Conservation (phyloP, 1,284 basidiomycete genomes). For the Leccinum holopus region DNA sequence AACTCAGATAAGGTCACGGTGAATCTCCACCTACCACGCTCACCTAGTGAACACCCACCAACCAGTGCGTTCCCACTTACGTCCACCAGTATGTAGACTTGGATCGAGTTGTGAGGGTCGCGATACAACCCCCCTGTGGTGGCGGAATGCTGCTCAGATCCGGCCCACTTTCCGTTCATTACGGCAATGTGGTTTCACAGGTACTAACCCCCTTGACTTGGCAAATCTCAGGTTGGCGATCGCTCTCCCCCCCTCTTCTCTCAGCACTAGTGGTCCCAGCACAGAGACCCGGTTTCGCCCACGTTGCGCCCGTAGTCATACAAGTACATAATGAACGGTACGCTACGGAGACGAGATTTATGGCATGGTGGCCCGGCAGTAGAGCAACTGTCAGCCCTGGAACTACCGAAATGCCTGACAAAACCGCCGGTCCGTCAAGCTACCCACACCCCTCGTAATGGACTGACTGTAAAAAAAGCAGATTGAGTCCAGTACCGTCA, state of each 20-base stretch:
- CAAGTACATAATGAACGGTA: constrained; percentile 18
- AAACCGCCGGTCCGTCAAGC: constrained; percentile 21
- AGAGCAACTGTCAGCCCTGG: constrained; percentile 15
- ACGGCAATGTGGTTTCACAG: constrained; percentile 25
- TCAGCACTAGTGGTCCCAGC: neutral
- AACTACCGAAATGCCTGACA: constrained; percentile 8
- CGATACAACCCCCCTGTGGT: constrained; percentile 8
- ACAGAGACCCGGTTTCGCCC: constrained; percentile 1
- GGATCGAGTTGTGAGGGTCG: constrained; percentile 1
- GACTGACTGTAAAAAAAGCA: constrained; percentile 16
- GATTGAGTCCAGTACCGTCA: neutral
- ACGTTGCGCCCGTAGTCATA: neutral
- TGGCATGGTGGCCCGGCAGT: neutral
- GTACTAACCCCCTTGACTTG: constrained; percentile 4
- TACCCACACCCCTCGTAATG: constrained; percentile 12
- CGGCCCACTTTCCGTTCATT: constrained; percentile 22
- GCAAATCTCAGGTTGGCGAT: constrained; percentile 29
- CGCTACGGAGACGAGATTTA: constrained; percentile 4
- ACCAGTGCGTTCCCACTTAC: constrained; percentile 17
- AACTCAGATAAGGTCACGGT: constrained; percentile 24
- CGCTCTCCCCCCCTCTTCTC: constrained; percentile 2
- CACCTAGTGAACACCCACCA: neutral
- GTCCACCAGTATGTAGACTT: constrained; percentile 8
- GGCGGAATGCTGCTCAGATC: constrained; percentile 20
- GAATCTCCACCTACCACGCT: constrained; percentile 2